Evolutionary conservation across 164 flowering plant genomes (phyloP).

Genomic region (Pachysandra terminalis): DNA sequence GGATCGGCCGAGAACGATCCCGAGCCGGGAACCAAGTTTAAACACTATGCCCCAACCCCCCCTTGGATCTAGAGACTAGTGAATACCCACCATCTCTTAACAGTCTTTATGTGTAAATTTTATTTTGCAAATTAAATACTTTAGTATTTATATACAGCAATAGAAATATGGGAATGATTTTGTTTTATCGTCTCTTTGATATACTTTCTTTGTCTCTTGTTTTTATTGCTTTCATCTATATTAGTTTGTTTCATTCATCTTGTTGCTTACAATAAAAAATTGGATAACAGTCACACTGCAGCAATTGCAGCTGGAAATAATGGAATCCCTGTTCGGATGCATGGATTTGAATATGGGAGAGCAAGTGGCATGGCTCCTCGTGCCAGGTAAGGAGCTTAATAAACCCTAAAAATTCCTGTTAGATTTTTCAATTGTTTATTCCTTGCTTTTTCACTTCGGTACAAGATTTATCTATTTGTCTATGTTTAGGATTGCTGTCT

Average conservation of each 20-base stretch:
- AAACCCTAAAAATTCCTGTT: not conserved
- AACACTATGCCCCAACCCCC: too few species aligned
- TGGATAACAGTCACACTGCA: conserved; percentile 82
- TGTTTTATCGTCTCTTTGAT: too few species aligned
- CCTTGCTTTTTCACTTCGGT: not conserved
- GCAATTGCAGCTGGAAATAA: conserved; percentile 99
- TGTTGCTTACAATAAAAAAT: conserved; percentile 4
- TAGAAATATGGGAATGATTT: too few species aligned
- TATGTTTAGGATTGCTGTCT: conserved; percentile 83
- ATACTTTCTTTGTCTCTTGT: not conserved
- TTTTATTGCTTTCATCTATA: not conserved
- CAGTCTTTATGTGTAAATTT: too few species aligned
- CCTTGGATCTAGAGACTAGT: too few species aligned
- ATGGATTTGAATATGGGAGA: conserved; percentile 88
- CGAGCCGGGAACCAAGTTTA: too few species aligned
- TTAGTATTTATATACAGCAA: too few species aligned
- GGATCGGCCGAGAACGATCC: too few species aligned
- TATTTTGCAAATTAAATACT: too few species aligned
- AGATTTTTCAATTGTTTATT: not conserved
- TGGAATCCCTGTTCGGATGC: conserved; percentile 88
- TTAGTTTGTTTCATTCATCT: not conserved
- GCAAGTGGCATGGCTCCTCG: conserved; percentile 99
- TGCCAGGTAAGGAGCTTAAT: conserved; percentile 77
- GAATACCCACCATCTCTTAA: too few species aligned
- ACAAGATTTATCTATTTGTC: not conserved